Evolutionary conservation across 2,329 filamentous ascomycete genomes (phyloP).

Genomic region (Alternaria sp.): DNA sequence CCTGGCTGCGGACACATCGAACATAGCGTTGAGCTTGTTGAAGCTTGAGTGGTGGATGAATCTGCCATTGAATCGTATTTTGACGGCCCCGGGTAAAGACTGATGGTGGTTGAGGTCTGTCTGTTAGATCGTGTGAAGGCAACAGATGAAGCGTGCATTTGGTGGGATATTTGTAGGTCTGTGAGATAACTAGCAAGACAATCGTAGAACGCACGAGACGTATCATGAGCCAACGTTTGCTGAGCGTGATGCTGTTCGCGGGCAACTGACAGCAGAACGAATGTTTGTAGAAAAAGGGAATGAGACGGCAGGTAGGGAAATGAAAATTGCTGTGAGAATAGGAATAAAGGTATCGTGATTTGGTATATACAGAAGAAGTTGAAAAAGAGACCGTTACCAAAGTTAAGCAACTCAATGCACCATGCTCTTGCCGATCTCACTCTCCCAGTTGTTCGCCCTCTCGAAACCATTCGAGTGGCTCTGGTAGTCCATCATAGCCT

Average conservation of each 20-base stretch:
- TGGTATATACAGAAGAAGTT: not conserved
- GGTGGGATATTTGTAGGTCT: no score
- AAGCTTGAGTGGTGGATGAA: not conserved
- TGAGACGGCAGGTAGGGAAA: no score
- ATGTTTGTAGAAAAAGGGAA: no score
- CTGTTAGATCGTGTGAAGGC: no score
- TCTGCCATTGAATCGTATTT: not conserved
- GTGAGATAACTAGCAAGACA: no score
- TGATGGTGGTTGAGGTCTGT: no score
- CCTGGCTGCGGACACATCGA: not conserved
- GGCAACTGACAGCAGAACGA: not conserved
- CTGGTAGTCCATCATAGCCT: conserved; percentile 48
- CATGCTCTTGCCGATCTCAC: conserved; percentile 66
- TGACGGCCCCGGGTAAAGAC: no score
- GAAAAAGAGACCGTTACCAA: not conserved
- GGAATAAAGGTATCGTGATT: not conserved
- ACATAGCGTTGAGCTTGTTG: not conserved
- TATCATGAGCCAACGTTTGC: no score
- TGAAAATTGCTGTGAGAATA: not conserved
- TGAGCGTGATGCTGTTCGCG: no score
- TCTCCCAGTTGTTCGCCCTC: conserved; percentile 75
- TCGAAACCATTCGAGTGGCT: conserved; percentile 53
- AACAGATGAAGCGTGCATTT: no score
- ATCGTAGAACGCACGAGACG: no score
- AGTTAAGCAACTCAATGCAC: conserved; percentile 22